These are phyloP conservation scores for Cercospora citrullina DNA, from an alignment of 2,329 filamentous ascomycete genomes.

Conservation along the genomic window DNA sequence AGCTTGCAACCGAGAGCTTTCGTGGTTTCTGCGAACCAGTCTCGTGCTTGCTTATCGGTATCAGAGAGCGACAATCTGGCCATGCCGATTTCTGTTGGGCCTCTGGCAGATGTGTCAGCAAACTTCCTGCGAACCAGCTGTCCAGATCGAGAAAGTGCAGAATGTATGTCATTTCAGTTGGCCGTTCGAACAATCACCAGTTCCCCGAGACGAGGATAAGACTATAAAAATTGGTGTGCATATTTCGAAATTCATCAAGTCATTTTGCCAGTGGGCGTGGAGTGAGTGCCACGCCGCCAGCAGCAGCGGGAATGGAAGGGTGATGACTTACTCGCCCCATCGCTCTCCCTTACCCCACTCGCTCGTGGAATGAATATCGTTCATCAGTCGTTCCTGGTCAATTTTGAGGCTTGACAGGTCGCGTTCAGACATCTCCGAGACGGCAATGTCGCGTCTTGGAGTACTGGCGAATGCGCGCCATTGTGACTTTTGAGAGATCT, in stretches of 20 bases:
- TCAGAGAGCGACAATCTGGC: conserved; percentile 70
- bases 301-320: neutral
- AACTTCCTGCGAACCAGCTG: neutral
- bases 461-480: conserved; percentile 37
- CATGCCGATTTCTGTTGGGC: conserved; percentile 70
- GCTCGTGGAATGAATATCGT: conserved; percentile 64
- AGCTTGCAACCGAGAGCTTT: conserved; percentile 65
- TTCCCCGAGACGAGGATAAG: conserved; percentile 19
- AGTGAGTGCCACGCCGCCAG: conserved; percentile 9
- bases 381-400: conserved; percentile 60
- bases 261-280: conserved; percentile 6
- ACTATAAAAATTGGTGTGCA: conserved; percentile 27
- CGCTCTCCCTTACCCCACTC: conserved; percentile 65
- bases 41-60: conserved; percentile 67
- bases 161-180: conserved; percentile 17
- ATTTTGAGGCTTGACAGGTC: conserved; percentile 57
- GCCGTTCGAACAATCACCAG: conserved; percentile 23
- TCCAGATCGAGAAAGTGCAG: neutral
- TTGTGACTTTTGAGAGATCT: conserved; percentile 4
- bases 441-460: conserved; percentile 41
- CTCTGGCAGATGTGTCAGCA: conserved; percentile 25
- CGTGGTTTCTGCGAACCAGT: conserved; percentile 71
- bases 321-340: conserved; percentile 63
- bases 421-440: conserved; percentile 53
- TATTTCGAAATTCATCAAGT: conserved; percentile 26